These are phyloP conservation scores for Rubus idaeus DNA, from an alignment of 306 rosid genomes.

Conservation along the genomic window DNA sequence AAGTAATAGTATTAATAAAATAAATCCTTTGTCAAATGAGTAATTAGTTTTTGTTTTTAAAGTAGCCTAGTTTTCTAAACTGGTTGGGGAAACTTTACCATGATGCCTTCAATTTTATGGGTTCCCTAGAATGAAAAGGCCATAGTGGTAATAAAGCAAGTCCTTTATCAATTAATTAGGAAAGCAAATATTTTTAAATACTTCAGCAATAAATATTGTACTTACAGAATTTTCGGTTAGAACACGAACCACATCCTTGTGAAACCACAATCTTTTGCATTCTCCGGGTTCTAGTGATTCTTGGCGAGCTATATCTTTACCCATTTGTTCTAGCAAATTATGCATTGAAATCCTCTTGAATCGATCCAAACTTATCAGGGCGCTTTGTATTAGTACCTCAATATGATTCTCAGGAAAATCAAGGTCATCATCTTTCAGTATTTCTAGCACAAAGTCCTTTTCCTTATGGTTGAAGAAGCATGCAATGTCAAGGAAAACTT, in stretches of 20 bases:
- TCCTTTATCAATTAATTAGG: neutral
- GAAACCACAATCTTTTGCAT: slow-evolving; percentile 34
- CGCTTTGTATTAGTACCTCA: neutral
- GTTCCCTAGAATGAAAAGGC: neutral
- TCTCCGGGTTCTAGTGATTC: slow-evolving; percentile 9
- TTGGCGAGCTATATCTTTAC: slow-evolving; percentile 25
- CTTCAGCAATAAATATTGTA: neutral
- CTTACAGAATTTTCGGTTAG: neutral
- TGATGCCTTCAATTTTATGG: neutral
- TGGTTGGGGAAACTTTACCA: neutral
- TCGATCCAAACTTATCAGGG: slow-evolving; percentile 11
- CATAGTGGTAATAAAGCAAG: slow-evolving; percentile 9
- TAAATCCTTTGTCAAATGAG: too few species aligned
- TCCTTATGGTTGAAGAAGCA: slow-evolving; percentile 30
- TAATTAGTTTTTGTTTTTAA: too few species aligned
- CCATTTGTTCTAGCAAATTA: slow-evolving; percentile 41
- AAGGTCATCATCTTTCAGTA: slow-evolving; percentile 32
- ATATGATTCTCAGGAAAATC: neutral
- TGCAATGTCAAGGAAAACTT: slow-evolving; percentile 40
- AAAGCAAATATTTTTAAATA: neutral
- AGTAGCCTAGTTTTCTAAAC: too few species aligned
- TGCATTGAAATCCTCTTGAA: slow-evolving; percentile 25
- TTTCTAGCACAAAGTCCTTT: slow-evolving; percentile 22
- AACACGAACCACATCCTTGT: slow-evolving; percentile 22
- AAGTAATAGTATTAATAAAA: too few species aligned